Conservation (phyloP, 192 early-diverging fungal genomes). For the Backusella psychrophila region DNA sequence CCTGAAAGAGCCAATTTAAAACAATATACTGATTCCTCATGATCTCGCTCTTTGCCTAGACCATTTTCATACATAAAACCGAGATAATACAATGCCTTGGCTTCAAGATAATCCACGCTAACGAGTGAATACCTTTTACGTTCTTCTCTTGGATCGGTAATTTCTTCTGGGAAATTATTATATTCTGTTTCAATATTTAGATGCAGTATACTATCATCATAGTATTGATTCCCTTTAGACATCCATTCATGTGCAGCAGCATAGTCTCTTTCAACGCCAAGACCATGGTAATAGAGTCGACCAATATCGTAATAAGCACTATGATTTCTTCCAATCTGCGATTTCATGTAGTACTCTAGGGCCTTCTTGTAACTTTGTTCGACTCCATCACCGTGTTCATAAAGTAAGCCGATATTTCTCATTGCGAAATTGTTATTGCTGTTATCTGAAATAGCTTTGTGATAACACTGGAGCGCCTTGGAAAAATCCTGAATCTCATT, state of each 20-base stretch:
- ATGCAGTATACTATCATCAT: background rate
- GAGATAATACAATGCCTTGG: background rate
- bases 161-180: background rate
- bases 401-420: background rate
- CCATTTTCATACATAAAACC: background rate
- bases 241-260: background rate
- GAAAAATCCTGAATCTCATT: background rate
- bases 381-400: background rate
- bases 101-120: background rate
- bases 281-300: background rate
- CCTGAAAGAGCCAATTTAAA: background rate
- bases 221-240: background rate
- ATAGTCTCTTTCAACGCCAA: background rate
- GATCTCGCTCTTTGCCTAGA: background rate
- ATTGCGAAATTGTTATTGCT: background rate
- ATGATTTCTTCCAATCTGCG: background rate
- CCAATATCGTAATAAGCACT: background rate
- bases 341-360: background rate
- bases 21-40: background rate
- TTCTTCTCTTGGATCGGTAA: background rate
- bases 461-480: background rate
- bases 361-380: background rate
- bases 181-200: background rate
- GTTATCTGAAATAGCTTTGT: background rate
- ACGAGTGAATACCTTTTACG: background rate